These are phyloP conservation scores for Capronia coronata DNA, from an alignment of 2,329 filamentous ascomycete genomes.

Conservation along the genomic window DNA sequence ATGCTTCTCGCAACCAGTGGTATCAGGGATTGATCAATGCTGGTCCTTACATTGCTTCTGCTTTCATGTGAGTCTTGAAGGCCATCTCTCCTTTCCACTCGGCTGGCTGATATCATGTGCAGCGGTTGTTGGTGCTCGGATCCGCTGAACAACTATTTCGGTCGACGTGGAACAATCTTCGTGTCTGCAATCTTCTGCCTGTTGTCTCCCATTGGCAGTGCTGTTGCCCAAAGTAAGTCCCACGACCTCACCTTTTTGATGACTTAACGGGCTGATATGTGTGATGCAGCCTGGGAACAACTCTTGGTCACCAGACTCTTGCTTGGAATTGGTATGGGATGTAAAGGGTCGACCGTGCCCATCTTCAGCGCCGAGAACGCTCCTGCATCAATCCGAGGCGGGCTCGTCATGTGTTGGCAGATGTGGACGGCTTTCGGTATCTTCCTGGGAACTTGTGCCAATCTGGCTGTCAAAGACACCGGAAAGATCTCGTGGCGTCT, in stretches of 20 bases:
- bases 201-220: slow-evolving; percentile 54
- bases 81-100: slow-evolving; percentile 46
- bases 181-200: slow-evolving; percentile 54
- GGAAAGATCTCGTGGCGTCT: slow-evolving; percentile 58
- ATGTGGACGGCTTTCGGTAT: slow-evolving; percentile 53
- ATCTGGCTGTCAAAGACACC: slow-evolving; percentile 56
- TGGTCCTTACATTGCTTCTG: slow-evolving; percentile 46
- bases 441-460: slow-evolving; percentile 60
- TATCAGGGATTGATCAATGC: slow-evolving; percentile 58
- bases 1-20: slow-evolving; percentile 45
- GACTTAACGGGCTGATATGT: background rate
- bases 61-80: slow-evolving; percentile 40
- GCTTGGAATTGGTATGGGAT: slow-evolving; percentile 70
- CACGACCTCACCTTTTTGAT: background rate
- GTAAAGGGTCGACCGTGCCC: slow-evolving; percentile 67
- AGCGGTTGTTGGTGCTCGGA: slow-evolving; percentile 67
- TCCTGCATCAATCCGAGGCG: slow-evolving; percentile 63
- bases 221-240: slow-evolving; percentile 54
- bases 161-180: slow-evolving; percentile 62
- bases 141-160: slow-evolving; percentile 64
- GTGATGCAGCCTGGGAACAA: slow-evolving; percentile 57
- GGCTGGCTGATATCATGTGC: slow-evolving; percentile 40
- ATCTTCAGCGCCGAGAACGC: slow-evolving; percentile 71
- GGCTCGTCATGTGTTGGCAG: slow-evolving; percentile 79
- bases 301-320: slow-evolving; percentile 65